Evolutionary conservation across 768 basidiomycete genomes (phyloP).

Genomic region (Tulasnella calospora): DNA sequence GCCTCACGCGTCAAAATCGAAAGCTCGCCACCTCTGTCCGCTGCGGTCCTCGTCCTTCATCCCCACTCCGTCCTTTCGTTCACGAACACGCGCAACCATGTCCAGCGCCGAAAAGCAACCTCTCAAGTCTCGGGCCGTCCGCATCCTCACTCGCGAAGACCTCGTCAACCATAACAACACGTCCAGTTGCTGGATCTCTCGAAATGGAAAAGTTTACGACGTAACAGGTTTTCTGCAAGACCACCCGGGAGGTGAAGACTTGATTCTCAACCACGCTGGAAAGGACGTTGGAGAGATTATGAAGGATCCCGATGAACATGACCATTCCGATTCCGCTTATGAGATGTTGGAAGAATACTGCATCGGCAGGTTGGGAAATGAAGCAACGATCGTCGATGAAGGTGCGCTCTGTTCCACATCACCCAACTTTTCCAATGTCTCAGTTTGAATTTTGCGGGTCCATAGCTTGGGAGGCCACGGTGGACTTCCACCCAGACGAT

Average conservation of each 20-base stretch:
- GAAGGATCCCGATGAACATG: conserved; percentile 75
- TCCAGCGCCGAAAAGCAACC: conserved; percentile 12
- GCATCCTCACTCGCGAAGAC: conserved; percentile 66
- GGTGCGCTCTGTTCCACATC: conserved; percentile 46
- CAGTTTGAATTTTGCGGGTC: not conserved
- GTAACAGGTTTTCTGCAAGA: conserved; percentile 77
- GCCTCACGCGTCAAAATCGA: not conserved
- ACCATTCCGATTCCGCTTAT: conserved; percentile 87
- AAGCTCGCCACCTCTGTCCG: not conserved
- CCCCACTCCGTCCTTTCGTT: not conserved
- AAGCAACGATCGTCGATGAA: conserved; percentile 70
- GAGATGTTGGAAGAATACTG: conserved; percentile 85
- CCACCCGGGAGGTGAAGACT: conserved; percentile 93
- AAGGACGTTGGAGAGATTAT: conserved; percentile 76
- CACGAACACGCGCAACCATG: conserved; percentile 4
- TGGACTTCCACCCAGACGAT: conserved; percentile 87
- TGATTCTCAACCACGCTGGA: conserved; percentile 77
- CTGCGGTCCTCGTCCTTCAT: not conserved
- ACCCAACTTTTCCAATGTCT: conserved; percentile 18
- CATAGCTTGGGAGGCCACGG: conserved; percentile 81
- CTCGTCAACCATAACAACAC: conserved; percentile 57
- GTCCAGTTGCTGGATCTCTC: conserved; percentile 75
- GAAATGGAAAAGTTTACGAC: conserved; percentile 82
- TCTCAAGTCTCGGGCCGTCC: conserved; percentile 8
- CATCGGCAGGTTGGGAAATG: conserved; percentile 75